Evolutionary conservation across 805 yeast species (phyloP), one percentile per base, ranked within the genome.

Genomic region (Starmerella tilneyi): DNA sequence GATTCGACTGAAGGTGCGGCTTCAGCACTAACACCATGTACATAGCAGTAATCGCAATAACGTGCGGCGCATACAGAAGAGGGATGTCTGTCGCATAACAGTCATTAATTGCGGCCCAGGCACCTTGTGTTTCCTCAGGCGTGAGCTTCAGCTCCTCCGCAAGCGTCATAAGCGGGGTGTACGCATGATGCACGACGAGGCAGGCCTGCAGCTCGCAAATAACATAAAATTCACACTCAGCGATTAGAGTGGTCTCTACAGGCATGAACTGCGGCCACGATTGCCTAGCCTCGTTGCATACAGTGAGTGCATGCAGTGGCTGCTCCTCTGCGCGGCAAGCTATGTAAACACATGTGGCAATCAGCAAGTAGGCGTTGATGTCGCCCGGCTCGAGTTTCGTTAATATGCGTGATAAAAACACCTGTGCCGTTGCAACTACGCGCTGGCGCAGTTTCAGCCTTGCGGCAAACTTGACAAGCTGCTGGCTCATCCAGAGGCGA

Each of bases 231-330:
- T 92, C 98, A 64, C 94, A 84, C 60, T 92, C 97, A 0, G 97
- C 96, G 13, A 92, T 69, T 57, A 84, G 84, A 23, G 94, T 81
- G 15, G 86, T 76, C 60, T 89, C 97, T 47, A 82, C 85, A 0
- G 96, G 94, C 29, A 89, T 80, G 56, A 79, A 84, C 57, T 88
- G 96, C 0, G 97, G 96, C 97, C 97, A 89, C 31, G 85, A 65
- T 30, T 80, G 80, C 43, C 95, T 66, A 2, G 96, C 92, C 59
- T 89, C 97, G 16, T 78, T 71, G 19, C 84, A 75, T 9, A 92
- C 72, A 0, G 88, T 75, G 45, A 96, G 66, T 9, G 92, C 85
- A 59, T 92, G 96, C 58, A 83, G 94, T 1, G 98, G 97, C 55
- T 84, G 81, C 62, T 92, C 98, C 61, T 92, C 97, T 27, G 86